A percentile compares a stretch with the other conserved stretches of the same genome.
Evolutionary conservation across 2,329 filamentous ascomycete genomes (phyloP).

Genomic region (Exophiala phaeomuriformis): DNA sequence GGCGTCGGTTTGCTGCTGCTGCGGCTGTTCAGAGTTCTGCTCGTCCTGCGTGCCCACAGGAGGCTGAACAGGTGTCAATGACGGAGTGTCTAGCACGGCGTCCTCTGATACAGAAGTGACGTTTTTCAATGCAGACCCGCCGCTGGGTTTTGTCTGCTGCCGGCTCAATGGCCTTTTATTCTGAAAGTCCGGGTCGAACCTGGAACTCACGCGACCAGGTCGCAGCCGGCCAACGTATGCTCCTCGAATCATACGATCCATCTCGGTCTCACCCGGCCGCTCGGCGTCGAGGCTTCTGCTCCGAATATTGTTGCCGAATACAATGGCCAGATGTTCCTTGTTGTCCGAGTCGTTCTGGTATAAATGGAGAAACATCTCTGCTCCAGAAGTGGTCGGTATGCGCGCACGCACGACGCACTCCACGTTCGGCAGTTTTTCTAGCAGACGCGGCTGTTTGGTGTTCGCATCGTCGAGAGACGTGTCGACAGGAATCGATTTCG

Average conservation of each 20-base stretch:
- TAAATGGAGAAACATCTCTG: slow-evolving; percentile 94
- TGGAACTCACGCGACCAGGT: slow-evolving; percentile 73
- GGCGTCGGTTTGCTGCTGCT: slow-evolving; percentile 2
- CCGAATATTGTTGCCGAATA: slow-evolving; percentile 82
- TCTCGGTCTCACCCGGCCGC: slow-evolving; percentile 42
- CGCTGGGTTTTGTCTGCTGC: slow-evolving; percentile 2
- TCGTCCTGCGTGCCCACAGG: slow-evolving; percentile 8
- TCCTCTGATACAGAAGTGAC: slow-evolving; percentile 22
- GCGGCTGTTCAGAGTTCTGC: slow-evolving; percentile 7
- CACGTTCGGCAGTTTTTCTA: slow-evolving; percentile 73
- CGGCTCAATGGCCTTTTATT: slow-evolving; percentile 7
- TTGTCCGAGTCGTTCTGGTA: slow-evolving; percentile 89
- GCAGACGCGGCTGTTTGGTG: slow-evolving; percentile 60
- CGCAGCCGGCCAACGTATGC: slow-evolving; percentile 84
- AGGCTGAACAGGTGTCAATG: slow-evolving; percentile 3
- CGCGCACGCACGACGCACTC: slow-evolving; percentile 88
- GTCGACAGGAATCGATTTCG: slow-evolving; percentile 40
- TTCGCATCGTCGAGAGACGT: slow-evolving; percentile 28
- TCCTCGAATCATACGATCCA: slow-evolving; percentile 77
- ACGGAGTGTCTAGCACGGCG: slow-evolving; percentile 2
- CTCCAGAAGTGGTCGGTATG: slow-evolving; percentile 83
- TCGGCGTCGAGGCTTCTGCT: slow-evolving; percentile 51
- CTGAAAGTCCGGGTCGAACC: slow-evolving; percentile 42
- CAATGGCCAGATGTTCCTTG: slow-evolving; percentile 95
- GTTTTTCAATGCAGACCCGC: slow-evolving; percentile 28